phyloP scores from a whole-genome alignment of 371 early-diverging fungal genomes.

The Actinomortierella ambigua region DNA sequence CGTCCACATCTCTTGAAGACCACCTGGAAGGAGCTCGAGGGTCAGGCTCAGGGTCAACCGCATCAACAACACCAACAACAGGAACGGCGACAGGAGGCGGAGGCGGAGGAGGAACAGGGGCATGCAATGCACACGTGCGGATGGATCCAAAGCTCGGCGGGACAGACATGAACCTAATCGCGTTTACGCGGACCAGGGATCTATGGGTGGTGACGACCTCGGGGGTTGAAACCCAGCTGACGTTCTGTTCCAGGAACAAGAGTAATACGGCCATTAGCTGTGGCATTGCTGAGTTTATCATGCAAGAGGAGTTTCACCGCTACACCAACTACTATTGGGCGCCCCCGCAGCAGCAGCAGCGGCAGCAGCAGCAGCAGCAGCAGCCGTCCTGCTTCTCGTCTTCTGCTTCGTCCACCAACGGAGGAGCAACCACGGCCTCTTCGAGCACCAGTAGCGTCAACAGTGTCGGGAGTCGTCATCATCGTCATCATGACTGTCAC shows the following conservation, averaged over 20 bases:
- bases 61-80: constrained; percentile 9
- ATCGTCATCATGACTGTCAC: background rate
- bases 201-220: constrained; percentile 65
- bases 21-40: background rate
- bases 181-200: constrained; percentile 68
- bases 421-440: background rate
- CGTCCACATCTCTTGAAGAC: constrained; percentile 13
- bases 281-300: constrained; percentile 77
- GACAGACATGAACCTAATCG: constrained; percentile 50
- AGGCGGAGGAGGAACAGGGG: constrained; percentile 4
- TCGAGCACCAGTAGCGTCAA: too few relatives aligned
- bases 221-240: constrained; percentile 68
- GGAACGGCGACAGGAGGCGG: background rate
- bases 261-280: constrained; percentile 49
- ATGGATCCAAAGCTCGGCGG: constrained; percentile 71
- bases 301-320: constrained; percentile 83
- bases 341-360: constrained; percentile 20
- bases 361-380: background rate
- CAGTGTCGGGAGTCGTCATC: background rate
- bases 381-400: background rate
- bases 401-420: background rate
- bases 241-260: constrained; percentile 54
- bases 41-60: constrained; percentile 5
- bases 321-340: constrained; percentile 74
- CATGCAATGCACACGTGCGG: constrained; percentile 26